Evolutionary conservation across 2,329 filamentous ascomycete species (phyloP), one percentile per base, ranked within the genome.

Genomic region (Cadophora sp.): DNA sequence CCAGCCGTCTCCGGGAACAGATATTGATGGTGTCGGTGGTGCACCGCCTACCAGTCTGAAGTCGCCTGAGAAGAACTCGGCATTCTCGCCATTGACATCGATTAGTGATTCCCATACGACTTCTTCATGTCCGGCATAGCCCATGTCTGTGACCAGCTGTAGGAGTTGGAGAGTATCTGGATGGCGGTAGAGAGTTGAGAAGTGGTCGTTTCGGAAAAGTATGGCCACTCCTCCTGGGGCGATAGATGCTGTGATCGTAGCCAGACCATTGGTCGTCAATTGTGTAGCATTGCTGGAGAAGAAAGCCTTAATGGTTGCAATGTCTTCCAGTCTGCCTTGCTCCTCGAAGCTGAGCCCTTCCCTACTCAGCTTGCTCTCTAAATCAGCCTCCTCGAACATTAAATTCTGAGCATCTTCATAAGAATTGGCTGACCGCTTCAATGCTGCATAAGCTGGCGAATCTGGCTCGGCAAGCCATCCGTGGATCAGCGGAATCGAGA

Each of bases 131-230:
- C 85, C 87, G 12, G 91, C 90, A 76, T 97, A 99, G 0, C 96
- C 96, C 29, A 93, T 92, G 77, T 99, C 96, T 0, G 96, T 98
- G 16, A 99, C 94, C 3, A 99, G 82, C 0, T 92, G 93, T 71
- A 95, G 87, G 1, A 98, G 84, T 72, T 92, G 86, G 50, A 88
- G 84, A 0, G 90, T 93, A 55, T 89, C 83, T 0, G 95, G 93
- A 74, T 98, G 93, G 69, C 94, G 93, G 80, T 97, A 97, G 0
- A 99, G 80, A 0, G 95, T 98, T 51, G 93, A 94, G 77, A 99
- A 99, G 78, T 99, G 96, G 76, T 99, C 95, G 75, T 99, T 99
- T 29, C 96, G 89, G 82, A 99, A 99, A 1, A 99, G 81, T 61
- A 99, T 98, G 0, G 93, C 93, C 70, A 97, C 88, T 1, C 91